Evolutionary conservation across 2,329 filamentous ascomycete species (phyloP).

Genomic region (Penicillium sp.): DNA sequence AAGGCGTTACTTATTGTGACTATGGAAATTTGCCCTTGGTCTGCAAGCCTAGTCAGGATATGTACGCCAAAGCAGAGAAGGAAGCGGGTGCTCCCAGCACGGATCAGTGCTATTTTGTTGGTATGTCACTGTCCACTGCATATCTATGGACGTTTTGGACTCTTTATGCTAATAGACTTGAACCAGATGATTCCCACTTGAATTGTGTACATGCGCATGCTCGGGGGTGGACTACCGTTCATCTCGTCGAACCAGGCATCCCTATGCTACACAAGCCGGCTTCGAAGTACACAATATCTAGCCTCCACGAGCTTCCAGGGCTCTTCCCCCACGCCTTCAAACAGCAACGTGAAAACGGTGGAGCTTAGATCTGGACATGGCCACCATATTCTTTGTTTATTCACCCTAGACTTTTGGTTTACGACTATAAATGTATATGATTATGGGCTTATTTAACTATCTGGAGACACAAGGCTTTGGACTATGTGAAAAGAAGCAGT

Average conservation of each 20-base stretch:
- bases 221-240: slow-evolving; percentile 81
- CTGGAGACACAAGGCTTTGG: background rate
- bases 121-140: slow-evolving; percentile 52
- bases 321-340: slow-evolving; percentile 88
- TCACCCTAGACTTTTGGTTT: slow-evolving; percentile 7
- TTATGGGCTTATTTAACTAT: background rate
- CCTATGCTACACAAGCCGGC: slow-evolving; percentile 61
- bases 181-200: slow-evolving; percentile 71
- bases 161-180: slow-evolving; percentile 13
- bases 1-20: slow-evolving; percentile 93
- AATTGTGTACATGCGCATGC: slow-evolving; percentile 76
- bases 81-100: slow-evolving; percentile 69
- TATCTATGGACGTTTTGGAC: background rate
- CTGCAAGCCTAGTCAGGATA: slow-evolving; percentile 80
- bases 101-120: slow-evolving; percentile 86
- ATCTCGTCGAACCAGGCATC: slow-evolving; percentile 77
- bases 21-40: slow-evolving; percentile 70
- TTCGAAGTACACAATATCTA: slow-evolving; percentile 70
- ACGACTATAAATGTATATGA: slow-evolving; percentile 2
- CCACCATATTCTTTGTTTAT: background rate
- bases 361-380: slow-evolving; percentile 4
- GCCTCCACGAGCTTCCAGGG: slow-evolving; percentile 69
- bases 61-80: slow-evolving; percentile 85
- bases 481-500: background rate
- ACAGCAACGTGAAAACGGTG: slow-evolving; percentile 13